Base-by-base conservation (phyloP, 495 filamentous ascomycete species). In the Daldinia loculata region DNA sequence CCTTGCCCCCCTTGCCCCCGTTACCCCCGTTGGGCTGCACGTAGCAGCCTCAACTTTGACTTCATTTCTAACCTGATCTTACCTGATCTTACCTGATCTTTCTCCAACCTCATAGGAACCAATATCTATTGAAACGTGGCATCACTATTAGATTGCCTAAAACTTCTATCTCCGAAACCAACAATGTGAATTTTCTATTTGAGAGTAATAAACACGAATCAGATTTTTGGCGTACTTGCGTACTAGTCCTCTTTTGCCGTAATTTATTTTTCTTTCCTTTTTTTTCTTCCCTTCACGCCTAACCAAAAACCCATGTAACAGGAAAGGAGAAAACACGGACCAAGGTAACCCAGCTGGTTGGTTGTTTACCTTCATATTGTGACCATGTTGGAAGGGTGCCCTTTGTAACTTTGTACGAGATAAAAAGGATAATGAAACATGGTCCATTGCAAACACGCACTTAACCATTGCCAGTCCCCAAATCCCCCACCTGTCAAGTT, bases 1-100 rank as follows among this genome's bases (percentile, higher is more conserved):
- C 27, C 6, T 29, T 6, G 6, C 27, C 27, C 27, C 27, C 27
- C n/a, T n/a, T n/a, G n/a, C n/a, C n/a, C n/a, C n/a, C n/a, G n/a
- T 36, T 12, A 12, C 11, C 32, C 11, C 36, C 56, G 60, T 68
- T 72, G 60, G 70, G 70, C 64, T 61, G 64, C 63, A 64, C 64
- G 60, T 56, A 56, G 64, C 69, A 72, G 69, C 70, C 70, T 72
- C 70, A 72, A 72, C 70, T 72, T 67, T 65, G 70, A 72, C 70
- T 65, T 72, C 70, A 72, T 71, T 71, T 53, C 63, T 61, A 59
- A 59, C 55, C 41, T 57, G 26, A 58, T 30, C 48, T 60, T 14
- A 29, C 48, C 41, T 57, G 26, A 58, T 30, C 48, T 60, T 14
- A 29, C 48, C 45, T 39, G 50, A 14, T 38, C n/a, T 29, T 22